phyloP scores from a whole-genome alignment of 257 asterid genomes.

The Lantana camara region DNA sequence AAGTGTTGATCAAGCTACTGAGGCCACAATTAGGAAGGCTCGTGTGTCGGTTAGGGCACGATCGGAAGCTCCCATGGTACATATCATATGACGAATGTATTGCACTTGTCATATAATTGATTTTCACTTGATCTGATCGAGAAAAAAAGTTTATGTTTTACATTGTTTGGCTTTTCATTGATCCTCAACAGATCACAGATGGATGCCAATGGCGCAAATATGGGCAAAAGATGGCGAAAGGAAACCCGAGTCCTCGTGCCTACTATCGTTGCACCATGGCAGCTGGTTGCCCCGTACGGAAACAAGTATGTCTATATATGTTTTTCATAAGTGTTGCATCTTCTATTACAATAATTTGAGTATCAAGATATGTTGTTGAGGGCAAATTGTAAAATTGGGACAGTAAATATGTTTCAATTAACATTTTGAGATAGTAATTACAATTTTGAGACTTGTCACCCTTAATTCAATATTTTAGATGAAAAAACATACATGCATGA shows the following conservation, averaged over 20 bases:
- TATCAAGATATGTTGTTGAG: too few relatives aligned
- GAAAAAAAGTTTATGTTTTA: neutral
- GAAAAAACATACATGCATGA: too few relatives aligned
- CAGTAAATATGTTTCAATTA: too few relatives aligned
- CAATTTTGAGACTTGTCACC: too few relatives aligned
- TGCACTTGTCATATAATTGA: too few relatives aligned
- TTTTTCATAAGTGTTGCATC: too few relatives aligned
- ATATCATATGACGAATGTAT: too few relatives aligned
- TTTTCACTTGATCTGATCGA: too few relatives aligned
- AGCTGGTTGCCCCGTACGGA: constrained; percentile 78
- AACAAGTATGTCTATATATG: constrained; percentile 61
- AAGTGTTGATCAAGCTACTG: constrained; percentile 67
- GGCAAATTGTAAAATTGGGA: too few relatives aligned
- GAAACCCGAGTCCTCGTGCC: constrained; percentile 92
- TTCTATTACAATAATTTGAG: too few relatives aligned
- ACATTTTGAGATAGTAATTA: too few relatives aligned
- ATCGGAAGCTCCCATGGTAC: constrained; percentile 79
- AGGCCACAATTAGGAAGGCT: constrained; percentile 85
- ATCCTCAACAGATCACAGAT: constrained; percentile 57
- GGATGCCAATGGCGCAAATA: constrained; percentile 95
- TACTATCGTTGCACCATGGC: constrained; percentile 94
- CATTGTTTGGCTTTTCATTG: neutral
- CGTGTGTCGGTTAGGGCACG: constrained; percentile 84
- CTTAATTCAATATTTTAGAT: too few relatives aligned
- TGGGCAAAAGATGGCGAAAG: constrained; percentile 94